Evolutionary conservation across 805 yeast genomes (phyloP).

Genomic region (Kazachstania kunashirensis): DNA sequence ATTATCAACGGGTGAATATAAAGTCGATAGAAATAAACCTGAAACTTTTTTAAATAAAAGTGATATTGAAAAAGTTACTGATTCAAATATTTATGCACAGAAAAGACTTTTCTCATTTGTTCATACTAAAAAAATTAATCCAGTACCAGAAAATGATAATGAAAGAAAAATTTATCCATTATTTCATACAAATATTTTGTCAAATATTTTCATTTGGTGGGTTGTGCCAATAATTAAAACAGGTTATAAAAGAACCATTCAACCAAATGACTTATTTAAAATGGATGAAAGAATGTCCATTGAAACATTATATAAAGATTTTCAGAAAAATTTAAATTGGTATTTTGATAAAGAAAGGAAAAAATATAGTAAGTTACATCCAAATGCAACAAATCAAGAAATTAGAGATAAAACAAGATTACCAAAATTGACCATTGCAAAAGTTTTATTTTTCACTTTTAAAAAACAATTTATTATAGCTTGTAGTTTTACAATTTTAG

Average conservation of each 20-base stretch:
- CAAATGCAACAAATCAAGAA: slow-evolving; percentile 33
- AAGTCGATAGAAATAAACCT: slow-evolving; percentile 23
- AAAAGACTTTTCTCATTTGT: slow-evolving; percentile 43
- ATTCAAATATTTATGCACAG: slow-evolving; percentile 32
- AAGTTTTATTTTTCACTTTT: slow-evolving; percentile 42
- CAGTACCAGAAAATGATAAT: slow-evolving; percentile 37
- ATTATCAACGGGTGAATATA: slow-evolving; percentile 23
- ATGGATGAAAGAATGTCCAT: slow-evolving; percentile 36
- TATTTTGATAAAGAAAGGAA: slow-evolving; percentile 28
- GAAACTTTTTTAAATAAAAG: slow-evolving; percentile 25
- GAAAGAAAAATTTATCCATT: slow-evolving; percentile 46
- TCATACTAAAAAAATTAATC: slow-evolving; percentile 41
- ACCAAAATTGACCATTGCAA: slow-evolving; percentile 30
- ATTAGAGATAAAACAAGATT: slow-evolving; percentile 24
- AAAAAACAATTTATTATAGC: slow-evolving; percentile 37
- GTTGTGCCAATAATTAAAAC: slow-evolving; percentile 48
- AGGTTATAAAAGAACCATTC: slow-evolving; percentile 66
- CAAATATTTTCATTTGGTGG: slow-evolving; percentile 56
- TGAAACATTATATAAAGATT: slow-evolving; percentile 33
- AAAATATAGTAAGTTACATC: slow-evolving; percentile 27
- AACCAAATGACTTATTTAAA: slow-evolving; percentile 49
- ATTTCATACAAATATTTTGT: slow-evolving; percentile 33
- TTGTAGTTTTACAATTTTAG: slow-evolving; percentile 36
- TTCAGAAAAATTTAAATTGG: slow-evolving; percentile 28
- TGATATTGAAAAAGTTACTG: slow-evolving; percentile 30